Evolutionary conservation across 1,284 basidiomycete species (phyloP).

Genomic region (Cutaneotrichosporon daszewskae): DNA sequence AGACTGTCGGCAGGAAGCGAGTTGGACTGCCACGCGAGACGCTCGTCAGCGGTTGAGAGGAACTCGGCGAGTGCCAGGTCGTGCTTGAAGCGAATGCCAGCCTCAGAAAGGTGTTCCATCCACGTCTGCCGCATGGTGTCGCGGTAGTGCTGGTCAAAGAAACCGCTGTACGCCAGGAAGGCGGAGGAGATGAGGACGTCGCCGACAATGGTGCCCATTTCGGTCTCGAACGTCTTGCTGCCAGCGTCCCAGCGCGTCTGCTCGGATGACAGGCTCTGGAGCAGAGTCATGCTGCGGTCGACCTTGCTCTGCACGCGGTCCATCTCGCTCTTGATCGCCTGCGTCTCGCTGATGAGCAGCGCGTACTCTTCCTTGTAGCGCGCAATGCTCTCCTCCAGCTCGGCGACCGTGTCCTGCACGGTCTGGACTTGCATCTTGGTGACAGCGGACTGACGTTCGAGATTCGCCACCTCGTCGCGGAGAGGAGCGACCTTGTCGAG

Average conservation of each 20-base stretch:
- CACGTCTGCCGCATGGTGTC: conserved; percentile 97
- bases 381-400: conserved; percentile 87
- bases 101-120: conserved; percentile 79
- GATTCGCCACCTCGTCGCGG: conserved; percentile 87
- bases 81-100: conserved; percentile 86
- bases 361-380: conserved; percentile 98
- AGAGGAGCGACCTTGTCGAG: conserved; percentile 95
- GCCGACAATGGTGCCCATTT: conserved; percentile 98
- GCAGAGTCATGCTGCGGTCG: conserved; percentile 89
- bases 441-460: conserved; percentile 84
- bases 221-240: conserved; percentile 91
- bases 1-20: conserved; percentile 90
- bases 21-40: conserved; percentile 91
- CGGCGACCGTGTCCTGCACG: conserved; percentile 86
- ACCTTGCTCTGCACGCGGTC: conserved; percentile 96
- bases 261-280: conserved; percentile 93
- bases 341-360: conserved; percentile 90
- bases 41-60: conserved; percentile 93
- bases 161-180: conserved; percentile 94
- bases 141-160: conserved; percentile 98
- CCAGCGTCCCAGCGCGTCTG: conserved; percentile 90
- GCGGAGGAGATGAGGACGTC: conserved; percentile 94
- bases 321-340: conserved; percentile 97
- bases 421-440: conserved; percentile 87
- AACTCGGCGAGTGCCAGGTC: conserved; percentile 93